Percentiles rank a stretch among this genome's conserved stretches.
phyloP scores from a whole-genome alignment of 768 basidiomycete genomes.

The Phylloporus arenicola region DNA sequence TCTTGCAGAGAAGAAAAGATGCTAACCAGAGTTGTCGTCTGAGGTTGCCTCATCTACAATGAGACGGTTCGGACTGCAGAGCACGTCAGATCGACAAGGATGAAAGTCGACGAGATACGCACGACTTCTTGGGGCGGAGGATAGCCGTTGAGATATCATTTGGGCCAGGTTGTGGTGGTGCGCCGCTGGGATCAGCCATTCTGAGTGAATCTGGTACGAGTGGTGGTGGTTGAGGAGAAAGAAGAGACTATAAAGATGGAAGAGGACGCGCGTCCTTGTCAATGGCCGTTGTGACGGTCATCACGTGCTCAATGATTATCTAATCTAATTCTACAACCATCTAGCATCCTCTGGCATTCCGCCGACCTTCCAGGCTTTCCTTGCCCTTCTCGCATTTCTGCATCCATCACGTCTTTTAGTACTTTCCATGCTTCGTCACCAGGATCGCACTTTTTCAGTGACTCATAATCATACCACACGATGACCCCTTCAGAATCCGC shows the following conservation, averaged over 20 bases:
- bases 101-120: conserved; percentile 32
- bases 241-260: neutral
- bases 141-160: conserved; percentile 95
- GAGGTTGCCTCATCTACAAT: conserved; percentile 92
- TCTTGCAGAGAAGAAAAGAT: neutral
- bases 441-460: conserved; percentile 57
- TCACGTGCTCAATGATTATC: conserved; percentile 4
- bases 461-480: conserved; percentile 79
- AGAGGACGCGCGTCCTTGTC: conserved; percentile 30
- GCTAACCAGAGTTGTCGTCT: conserved; percentile 92
- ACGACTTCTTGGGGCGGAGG: conserved; percentile 97
- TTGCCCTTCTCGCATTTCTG: conserved; percentile 17
- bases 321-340: conserved; percentile 7
- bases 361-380: neutral
- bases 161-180: conserved; percentile 74
- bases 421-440: conserved; percentile 43
- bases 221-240: conserved; percentile 12
- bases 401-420: conserved; percentile 18
- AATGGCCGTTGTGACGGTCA: neutral
- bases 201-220: conserved; percentile 7
- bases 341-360: neutral
- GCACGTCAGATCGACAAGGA: conserved; percentile 14
- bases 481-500: conserved; percentile 58
- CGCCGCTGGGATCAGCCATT: conserved; percentile 81
- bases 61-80: conserved; percentile 84